A percentile compares a stretch with the other conserved stretches of the same genome.
Conservation (phyloP, 345 rosid species). For the Gossypium mustelinum region DNA sequence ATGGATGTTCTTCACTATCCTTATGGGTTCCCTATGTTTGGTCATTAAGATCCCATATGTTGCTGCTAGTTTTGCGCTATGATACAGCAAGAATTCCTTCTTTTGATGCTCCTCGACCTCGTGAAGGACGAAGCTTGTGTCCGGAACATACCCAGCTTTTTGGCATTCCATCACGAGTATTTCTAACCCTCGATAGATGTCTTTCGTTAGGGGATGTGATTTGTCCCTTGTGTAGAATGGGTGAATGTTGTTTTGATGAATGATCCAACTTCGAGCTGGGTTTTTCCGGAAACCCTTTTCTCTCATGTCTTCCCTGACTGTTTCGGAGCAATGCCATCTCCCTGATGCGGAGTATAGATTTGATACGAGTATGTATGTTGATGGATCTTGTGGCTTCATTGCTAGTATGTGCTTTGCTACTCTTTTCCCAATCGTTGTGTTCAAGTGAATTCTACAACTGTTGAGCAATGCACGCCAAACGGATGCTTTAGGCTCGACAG, state of each 20-base stretch:
- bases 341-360: constrained; percentile 91
- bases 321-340: constrained; percentile 73
- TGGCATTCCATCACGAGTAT: constrained; percentile 65
- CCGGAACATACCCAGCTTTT: constrained; percentile 66
- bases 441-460: constrained; percentile 59
- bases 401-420: constrained; percentile 51
- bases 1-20: constrained; percentile 64
- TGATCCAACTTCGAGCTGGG: constrained; percentile 79
- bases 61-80: constrained; percentile 83
- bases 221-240: constrained; percentile 67
- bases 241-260: constrained; percentile 52
- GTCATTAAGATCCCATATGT: constrained; percentile 65
- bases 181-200: constrained; percentile 67
- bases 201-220: constrained; percentile 57
- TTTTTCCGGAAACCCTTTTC: constrained; percentile 53
- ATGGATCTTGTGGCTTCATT: constrained; percentile 53
- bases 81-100: constrained; percentile 70
- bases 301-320: constrained; percentile 60
- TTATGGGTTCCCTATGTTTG: constrained; percentile 41
- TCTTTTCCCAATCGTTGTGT: constrained; percentile 50
- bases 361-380: constrained; percentile 63
- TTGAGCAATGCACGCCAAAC: constrained; percentile 75
- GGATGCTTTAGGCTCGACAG: constrained; percentile 46
- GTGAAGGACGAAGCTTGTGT: constrained; percentile 84
- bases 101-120: constrained; percentile 86